These are phyloP conservation scores for Daedaleopsis sinensis DNA, from an alignment of 768 basidiomycete species.

Conservation along the genomic window DNA sequence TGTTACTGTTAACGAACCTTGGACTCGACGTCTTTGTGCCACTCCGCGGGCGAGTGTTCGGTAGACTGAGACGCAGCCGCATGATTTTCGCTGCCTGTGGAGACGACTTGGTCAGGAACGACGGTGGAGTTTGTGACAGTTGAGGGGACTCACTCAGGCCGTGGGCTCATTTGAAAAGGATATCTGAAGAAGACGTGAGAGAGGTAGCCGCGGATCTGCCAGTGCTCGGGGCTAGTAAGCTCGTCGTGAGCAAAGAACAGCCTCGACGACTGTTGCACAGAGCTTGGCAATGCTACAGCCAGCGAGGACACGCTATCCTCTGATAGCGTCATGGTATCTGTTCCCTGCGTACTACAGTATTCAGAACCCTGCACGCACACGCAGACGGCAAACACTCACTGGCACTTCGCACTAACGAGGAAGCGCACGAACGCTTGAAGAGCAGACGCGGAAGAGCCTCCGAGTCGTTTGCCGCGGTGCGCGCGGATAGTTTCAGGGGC, in stretches of 20 bases:
- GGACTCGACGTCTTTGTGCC: not conserved
- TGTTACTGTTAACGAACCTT: not conserved
- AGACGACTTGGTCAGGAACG: not conserved
- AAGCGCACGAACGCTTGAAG: too few species aligned
- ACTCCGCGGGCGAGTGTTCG: too few species aligned
- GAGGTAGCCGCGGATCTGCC: not conserved
- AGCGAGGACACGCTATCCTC: constrained; percentile 5
- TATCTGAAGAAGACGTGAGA: not conserved
- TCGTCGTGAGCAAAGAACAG: not conserved
- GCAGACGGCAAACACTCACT: too few species aligned
- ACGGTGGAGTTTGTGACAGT: not conserved
- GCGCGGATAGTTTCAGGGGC: too few species aligned
- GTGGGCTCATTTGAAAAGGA: too few species aligned
- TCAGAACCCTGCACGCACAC: too few species aligned
- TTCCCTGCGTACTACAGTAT: too few species aligned
- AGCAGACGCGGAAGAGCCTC: too few species aligned
- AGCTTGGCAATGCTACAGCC: not conserved
- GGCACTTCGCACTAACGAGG: too few species aligned
- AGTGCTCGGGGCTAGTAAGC: not conserved
- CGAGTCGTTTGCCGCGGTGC: too few species aligned
- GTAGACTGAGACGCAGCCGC: not conserved
- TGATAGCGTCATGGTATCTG: too few species aligned
- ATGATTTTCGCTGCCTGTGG: not conserved
- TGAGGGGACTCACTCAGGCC: not conserved
- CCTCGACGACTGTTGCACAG: not conserved